Evolutionary conservation across 257 asterid species (phyloP).

Genomic region (Nicotiana attenuata): DNA sequence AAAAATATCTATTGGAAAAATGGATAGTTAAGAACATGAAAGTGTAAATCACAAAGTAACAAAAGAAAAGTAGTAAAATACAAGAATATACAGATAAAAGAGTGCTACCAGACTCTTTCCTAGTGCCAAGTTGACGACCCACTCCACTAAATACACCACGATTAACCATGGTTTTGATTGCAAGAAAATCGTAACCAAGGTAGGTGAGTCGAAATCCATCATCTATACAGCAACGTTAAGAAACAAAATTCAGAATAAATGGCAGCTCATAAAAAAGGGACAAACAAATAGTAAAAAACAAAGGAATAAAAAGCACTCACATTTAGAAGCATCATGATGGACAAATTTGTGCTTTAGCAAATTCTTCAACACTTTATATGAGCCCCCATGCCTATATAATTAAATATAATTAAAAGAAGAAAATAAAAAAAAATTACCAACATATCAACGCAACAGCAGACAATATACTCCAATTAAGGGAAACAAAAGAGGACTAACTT

Average conservation of each 20-base stretch:
- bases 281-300: not conserved
- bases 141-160: conserved; percentile 87
- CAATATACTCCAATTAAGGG: not conserved
- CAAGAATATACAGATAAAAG: conserved; percentile 5
- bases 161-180: conserved; percentile 85
- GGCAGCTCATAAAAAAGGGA: not conserved
- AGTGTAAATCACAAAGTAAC: conserved; percentile 2
- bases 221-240: conserved; percentile 36
- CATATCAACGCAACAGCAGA: not conserved
- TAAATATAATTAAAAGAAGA: not conserved
- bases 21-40: not conserved
- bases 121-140: conserved; percentile 96
- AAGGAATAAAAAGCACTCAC: conserved; percentile 37
- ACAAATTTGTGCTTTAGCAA: conserved; percentile 90
- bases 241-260: not conserved
- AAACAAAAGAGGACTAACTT: conserved; percentile 37
- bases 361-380: conserved; percentile 93
- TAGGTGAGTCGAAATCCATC: conserved; percentile 95
- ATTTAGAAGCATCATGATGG: conserved; percentile 94
- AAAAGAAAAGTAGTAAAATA: not conserved
- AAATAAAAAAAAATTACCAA: not conserved
- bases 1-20: conserved; percentile 59
- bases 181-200: conserved; percentile 97
- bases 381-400: conserved; percentile 83
- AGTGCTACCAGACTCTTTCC: conserved; percentile 85